A percentile compares a stretch with the other conserved stretches of the same genome.
Conservation (phyloP, 176 grass and related monocot genomes). For the Elymus sibiricus region DNA sequence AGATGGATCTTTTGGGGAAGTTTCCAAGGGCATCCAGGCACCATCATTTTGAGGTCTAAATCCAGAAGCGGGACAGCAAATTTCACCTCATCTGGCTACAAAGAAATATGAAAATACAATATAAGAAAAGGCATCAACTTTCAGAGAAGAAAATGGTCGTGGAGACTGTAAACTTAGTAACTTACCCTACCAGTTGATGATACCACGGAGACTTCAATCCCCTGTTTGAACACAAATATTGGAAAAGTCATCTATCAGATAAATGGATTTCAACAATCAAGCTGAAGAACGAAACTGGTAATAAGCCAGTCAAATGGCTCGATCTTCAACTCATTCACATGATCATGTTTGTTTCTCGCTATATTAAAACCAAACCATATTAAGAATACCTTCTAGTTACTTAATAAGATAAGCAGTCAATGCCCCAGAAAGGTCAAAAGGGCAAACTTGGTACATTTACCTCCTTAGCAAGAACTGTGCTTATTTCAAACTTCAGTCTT, state of each 20-base stretch:
- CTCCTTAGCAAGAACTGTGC: conserved; percentile 86
- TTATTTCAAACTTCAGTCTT: conserved; percentile 87
- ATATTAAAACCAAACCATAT: not conserved
- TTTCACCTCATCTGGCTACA: conserved; percentile 82
- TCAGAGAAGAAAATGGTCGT: not conserved
- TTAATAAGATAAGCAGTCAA: not conserved
- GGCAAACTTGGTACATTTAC: conserved; percentile 32
- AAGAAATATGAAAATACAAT: conserved; percentile 16
- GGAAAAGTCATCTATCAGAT: not conserved
- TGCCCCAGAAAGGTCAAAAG: not conserved
- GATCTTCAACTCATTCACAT: not conserved
- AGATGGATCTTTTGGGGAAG: conserved; percentile 83
- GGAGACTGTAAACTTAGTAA: not conserved
- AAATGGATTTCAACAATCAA: conserved; percentile 12
- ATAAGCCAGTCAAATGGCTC: not conserved
- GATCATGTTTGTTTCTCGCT: not conserved
- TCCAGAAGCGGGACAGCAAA: conserved; percentile 93
- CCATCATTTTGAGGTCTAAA: conserved; percentile 66
- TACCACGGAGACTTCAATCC: conserved; percentile 34
- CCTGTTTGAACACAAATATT: conserved; percentile 14
- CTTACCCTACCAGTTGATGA: conserved; percentile 55
- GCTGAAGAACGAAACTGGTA: not conserved
- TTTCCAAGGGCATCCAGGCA: conserved; percentile 82
- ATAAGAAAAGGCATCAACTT: conserved; percentile 7
- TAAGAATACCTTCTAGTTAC: conserved; percentile 12